These are phyloP conservation scores for Schizopora paradoxa DNA, from an alignment of 1,284 basidiomycete species.

Conservation along the genomic window DNA sequence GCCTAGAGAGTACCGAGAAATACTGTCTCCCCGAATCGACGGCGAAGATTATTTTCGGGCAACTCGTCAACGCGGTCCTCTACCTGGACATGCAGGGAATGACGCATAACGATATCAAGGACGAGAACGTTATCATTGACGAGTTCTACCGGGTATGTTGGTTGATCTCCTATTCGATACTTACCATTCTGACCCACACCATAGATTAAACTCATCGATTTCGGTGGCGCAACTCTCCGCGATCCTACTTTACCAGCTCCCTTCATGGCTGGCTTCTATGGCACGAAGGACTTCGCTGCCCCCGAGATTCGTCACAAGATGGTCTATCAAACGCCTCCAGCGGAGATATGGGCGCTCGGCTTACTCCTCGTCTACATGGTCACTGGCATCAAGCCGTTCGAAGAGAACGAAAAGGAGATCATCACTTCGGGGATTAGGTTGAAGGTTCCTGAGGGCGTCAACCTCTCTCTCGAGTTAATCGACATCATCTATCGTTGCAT, in stretches of 20 bases:
- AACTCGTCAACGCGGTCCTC: slow-evolving; percentile 81
- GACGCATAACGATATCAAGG: slow-evolving; percentile 90
- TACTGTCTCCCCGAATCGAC: slow-evolving; percentile 75
- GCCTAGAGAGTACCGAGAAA: slow-evolving; percentile 80
- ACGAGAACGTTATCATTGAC: slow-evolving; percentile 89
- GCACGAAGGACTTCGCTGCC: slow-evolving; percentile 75
- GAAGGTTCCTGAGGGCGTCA: slow-evolving; percentile 6
- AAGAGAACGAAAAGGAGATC: slow-evolving; percentile 33
- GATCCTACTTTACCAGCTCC: slow-evolving; percentile 63
- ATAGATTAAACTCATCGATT: slow-evolving; percentile 90
- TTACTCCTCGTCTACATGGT: slow-evolving; percentile 45
- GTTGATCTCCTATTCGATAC: slow-evolving; percentile 11
- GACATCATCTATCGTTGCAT: slow-evolving; percentile 39
- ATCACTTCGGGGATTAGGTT: slow-evolving; percentile 30
- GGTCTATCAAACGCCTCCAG: slow-evolving; percentile 42
- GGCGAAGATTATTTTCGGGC: slow-evolving; percentile 78
- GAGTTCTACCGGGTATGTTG: slow-evolving; percentile 53
- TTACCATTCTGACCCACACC: slow-evolving; percentile 12
- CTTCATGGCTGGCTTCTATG: slow-evolving; percentile 71
- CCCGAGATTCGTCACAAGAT: slow-evolving; percentile 78
- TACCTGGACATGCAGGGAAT: slow-evolving; percentile 77
- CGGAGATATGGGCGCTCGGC: slow-evolving; percentile 49
- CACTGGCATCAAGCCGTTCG: slow-evolving; percentile 45
- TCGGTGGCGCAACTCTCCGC: slow-evolving; percentile 80
- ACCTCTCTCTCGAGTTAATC: slow-evolving; percentile 28